Conservation (phyloP, 202 grass and related monocot genomes). For the Panicum virgatum region DNA sequence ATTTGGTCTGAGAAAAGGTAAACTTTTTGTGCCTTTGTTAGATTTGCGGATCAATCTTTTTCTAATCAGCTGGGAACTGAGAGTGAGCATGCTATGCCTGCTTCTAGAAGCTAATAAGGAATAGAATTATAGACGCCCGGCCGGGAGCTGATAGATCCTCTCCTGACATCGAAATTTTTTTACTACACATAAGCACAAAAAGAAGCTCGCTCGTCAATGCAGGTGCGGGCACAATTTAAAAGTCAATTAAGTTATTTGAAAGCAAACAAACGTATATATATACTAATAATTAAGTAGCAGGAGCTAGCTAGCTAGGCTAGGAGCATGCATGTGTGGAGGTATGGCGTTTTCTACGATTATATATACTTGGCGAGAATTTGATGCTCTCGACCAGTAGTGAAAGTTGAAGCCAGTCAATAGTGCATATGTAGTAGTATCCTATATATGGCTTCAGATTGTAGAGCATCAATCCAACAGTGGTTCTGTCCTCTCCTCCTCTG, state of each 20-base stretch:
- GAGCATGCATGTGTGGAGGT: not conserved
- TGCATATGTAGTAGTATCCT: not conserved
- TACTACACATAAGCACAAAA: slow-evolving; percentile 13
- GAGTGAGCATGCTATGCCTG: not conserved
- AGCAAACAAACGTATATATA: not conserved
- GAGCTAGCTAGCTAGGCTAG: no score
- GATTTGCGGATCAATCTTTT: slow-evolving; percentile 46
- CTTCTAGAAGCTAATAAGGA: slow-evolving; percentile 32
- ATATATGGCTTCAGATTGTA: not conserved
- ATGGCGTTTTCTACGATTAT: not conserved
- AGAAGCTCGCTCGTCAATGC: not conserved
- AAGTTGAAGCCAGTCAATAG: slow-evolving; percentile 2
- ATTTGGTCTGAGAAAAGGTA: slow-evolving; percentile 21
- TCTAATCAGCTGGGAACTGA: not conserved
- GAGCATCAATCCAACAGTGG: not conserved
- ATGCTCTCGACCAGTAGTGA: not conserved
- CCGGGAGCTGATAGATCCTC: not conserved
- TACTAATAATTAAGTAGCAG: not conserved
- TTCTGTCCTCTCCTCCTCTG: not conserved
- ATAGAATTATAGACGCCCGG: not conserved
- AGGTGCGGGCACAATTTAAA: not conserved
- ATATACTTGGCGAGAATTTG: not conserved
- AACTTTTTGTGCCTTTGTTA: slow-evolving; percentile 28
- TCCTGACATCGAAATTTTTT: not conserved
- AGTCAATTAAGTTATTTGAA: not conserved